phyloP scores from a whole-genome alignment of 331 rosid species.

The Dryas integrifolia region DNA sequence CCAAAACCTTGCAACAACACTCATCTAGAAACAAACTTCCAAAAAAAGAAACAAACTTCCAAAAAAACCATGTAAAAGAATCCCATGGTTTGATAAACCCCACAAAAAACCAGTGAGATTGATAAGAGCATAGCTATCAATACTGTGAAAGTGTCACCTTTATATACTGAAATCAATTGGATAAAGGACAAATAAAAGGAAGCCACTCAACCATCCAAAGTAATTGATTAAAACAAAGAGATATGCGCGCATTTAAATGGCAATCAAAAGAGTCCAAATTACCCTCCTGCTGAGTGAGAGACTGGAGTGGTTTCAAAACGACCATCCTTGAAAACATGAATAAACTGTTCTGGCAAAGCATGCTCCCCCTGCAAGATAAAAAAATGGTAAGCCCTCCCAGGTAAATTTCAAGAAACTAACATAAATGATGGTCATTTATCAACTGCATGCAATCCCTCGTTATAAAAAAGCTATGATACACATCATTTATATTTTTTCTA shows the following conservation, averaged over 20 bases:
- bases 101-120: conserved; percentile 27
- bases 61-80: conserved; percentile 9
- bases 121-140: conserved; percentile 22
- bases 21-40: conserved; percentile 31
- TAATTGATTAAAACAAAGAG: conserved; percentile 23
- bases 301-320: conserved; percentile 77
- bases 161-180: conserved; percentile 37
- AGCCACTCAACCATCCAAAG: conserved; percentile 38
- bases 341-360: conserved; percentile 84
- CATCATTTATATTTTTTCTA: background rate
- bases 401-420: conserved; percentile 4
- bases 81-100: conserved; percentile 28
- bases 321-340: conserved; percentile 62
- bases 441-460: background rate
- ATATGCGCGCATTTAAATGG: conserved; percentile 18
- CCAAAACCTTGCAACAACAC: conserved; percentile 27
- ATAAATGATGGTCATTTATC: background rate
- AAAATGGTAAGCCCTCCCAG: background rate
- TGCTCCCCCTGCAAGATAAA: conserved; percentile 68
- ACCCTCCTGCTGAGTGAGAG: conserved; percentile 97
- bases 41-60: conserved; percentile 29
- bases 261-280: conserved; percentile 29
- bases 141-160: conserved; percentile 24
- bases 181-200: conserved; percentile 37
- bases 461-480: background rate